Percentiles rank a stretch among this genome's conserved stretches.
phyloP scores from a whole-genome alignment of 306 rosid species.

The Trifolium dubium region DNA sequence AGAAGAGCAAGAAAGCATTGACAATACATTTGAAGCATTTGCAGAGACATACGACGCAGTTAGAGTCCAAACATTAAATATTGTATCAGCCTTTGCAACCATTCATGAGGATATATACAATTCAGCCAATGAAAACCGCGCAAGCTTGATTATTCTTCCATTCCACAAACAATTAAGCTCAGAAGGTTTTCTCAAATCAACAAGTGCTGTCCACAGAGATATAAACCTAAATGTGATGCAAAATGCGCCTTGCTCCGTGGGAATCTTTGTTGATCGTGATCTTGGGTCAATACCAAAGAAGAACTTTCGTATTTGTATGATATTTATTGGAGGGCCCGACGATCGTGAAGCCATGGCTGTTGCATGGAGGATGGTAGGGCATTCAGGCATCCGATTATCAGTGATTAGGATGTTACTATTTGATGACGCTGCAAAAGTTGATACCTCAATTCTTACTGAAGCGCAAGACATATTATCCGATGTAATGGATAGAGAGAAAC shows the following conservation, averaged over 20 bases:
- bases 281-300: neutral
- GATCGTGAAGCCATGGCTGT: slow-evolving; percentile 67
- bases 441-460: neutral
- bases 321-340: slow-evolving; percentile 57
- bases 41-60: slow-evolving; percentile 33
- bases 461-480: slow-evolving; percentile 26
- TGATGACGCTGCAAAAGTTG: slow-evolving; percentile 34
- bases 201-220: slow-evolving; percentile 13
- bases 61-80: slow-evolving; percentile 37
- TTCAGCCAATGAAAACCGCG: slow-evolving; percentile 39
- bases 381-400: slow-evolving; percentile 45
- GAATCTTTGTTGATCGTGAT: slow-evolving; percentile 46
- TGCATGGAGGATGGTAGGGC: slow-evolving; percentile 57
- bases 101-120: slow-evolving; percentile 46
- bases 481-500: slow-evolving; percentile 27
- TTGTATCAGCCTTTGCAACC: slow-evolving; percentile 43
- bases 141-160: slow-evolving; percentile 44
- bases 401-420: slow-evolving; percentile 47
- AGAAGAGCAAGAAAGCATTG: slow-evolving; percentile 36
- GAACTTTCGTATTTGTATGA: slow-evolving; percentile 13
- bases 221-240: slow-evolving; percentile 41
- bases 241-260: slow-evolving; percentile 48
- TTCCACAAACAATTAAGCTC: slow-evolving; percentile 38
- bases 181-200: slow-evolving; percentile 28
- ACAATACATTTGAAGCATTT: slow-evolving; percentile 30